phyloP scores from a whole-genome alignment of 805 yeast genomes.

The Saccharomycopsis sp. region DNA sequence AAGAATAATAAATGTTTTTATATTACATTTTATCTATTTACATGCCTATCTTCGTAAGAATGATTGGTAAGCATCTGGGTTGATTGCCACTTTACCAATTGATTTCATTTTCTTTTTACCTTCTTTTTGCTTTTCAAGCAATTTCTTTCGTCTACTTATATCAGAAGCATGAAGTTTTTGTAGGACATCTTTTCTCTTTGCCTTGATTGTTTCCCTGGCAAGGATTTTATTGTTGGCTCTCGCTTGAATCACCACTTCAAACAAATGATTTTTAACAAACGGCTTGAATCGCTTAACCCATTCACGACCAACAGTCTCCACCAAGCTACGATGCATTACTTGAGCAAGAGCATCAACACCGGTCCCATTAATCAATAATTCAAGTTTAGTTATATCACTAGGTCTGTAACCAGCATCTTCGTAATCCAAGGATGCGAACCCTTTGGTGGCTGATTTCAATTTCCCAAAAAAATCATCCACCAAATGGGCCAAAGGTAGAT shows the following conservation, averaged over 20 bases:
- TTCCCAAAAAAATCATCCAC: constrained; percentile 96
- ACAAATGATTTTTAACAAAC: constrained; percentile 72
- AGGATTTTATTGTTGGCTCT: constrained; percentile 69
- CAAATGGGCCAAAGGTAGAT: constrained; percentile 78
- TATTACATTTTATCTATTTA: neutral
- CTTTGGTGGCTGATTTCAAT: constrained; percentile 80
- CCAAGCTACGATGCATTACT: constrained; percentile 78
- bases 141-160: constrained; percentile 80
- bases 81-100: constrained; percentile 69
- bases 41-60: constrained; percentile 39
- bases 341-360: constrained; percentile 90
- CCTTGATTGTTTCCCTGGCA: constrained; percentile 91
- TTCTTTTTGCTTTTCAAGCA: constrained; percentile 82
- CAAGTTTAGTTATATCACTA: constrained; percentile 80
- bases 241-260: constrained; percentile 91
- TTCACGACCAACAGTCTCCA: constrained; percentile 63
- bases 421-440: constrained; percentile 91
- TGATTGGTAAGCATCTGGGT: constrained; percentile 84
- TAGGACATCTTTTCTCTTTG: constrained; percentile 89
- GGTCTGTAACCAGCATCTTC: constrained; percentile 85
- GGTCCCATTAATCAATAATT: constrained; percentile 79
- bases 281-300: constrained; percentile 81
- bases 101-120: constrained; percentile 84
- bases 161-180: constrained; percentile 93
- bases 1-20: neutral